Conservation (phyloP, 106 monocot species). For the Dendrobium officinale region DNA sequence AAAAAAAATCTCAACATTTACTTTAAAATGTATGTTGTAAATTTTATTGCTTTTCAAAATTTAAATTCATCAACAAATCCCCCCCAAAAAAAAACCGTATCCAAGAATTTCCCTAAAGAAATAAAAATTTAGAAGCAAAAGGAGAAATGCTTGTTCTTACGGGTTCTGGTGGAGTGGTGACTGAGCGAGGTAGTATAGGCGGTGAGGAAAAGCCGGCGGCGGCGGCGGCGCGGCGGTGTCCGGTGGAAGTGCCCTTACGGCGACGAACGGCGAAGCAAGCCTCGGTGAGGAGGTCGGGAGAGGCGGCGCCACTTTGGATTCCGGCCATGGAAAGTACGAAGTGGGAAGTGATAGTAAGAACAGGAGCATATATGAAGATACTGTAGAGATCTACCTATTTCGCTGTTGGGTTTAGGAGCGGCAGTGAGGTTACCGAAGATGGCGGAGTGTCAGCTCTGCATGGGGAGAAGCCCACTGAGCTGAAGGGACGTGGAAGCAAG, state of each 20-base stretch:
- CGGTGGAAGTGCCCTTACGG: conserved; percentile 8
- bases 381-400: conserved; percentile 6
- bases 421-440: conserved; percentile 5
- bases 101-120: not conserved
- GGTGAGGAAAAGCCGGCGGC: not conserved
- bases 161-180: not conserved
- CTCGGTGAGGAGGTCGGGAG: conserved; percentile 3
- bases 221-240: conserved; percentile 10
- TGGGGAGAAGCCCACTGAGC: not conserved
- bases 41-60: too few relatives aligned
- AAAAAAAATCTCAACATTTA: not conserved
- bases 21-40: too few relatives aligned
- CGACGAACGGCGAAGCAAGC: conserved; percentile 13
- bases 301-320: not conserved
- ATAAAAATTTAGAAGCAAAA: not conserved
- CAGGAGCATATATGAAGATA: not conserved
- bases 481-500: conserved; percentile 11
- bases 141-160: not conserved
- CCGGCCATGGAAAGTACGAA: conserved; percentile 1
- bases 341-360: not conserved
- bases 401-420: not conserved
- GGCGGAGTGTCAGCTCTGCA: conserved; percentile 5
- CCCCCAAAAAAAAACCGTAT: too few relatives aligned
- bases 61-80: too few relatives aligned
- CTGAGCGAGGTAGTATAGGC: not conserved